phyloP scores from a whole-genome alignment of 352 stramenopile species.

The Vaucheria bursata region DNA sequence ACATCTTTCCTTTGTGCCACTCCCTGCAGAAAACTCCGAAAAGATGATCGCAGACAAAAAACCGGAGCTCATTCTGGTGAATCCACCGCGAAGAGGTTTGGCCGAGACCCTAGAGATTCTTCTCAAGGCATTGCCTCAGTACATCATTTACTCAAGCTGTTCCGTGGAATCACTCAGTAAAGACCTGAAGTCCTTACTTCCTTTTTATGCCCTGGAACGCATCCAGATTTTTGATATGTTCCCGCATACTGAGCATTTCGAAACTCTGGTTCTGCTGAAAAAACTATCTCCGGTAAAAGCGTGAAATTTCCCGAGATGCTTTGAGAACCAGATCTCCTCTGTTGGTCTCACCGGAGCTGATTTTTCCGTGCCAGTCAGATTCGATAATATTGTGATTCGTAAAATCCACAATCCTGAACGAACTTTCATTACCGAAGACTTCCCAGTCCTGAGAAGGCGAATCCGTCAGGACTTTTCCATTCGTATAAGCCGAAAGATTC shows the following conservation, averaged over 20 bases:
- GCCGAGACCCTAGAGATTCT: neutral
- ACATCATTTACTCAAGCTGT: neutral
- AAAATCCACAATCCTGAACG: neutral
- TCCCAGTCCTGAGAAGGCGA: neutral
- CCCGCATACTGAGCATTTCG: neutral
- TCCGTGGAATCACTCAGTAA: neutral
- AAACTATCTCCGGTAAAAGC: too few species aligned
- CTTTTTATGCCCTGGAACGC: neutral
- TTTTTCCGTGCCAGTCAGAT: too few species aligned
- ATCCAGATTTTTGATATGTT: constrained; percentile 1
- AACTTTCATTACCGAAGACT: neutral
- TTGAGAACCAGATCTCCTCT: too few species aligned
- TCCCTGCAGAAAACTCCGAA: neutral
- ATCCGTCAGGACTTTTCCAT: neutral
- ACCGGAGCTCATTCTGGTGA: neutral
- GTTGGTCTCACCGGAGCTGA: too few species aligned
- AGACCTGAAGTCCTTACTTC: neutral
- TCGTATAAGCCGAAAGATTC: too few species aligned
- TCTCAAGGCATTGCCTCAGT: neutral
- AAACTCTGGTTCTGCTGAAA: neutral
- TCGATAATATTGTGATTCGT: too few species aligned
- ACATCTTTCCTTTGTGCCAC: neutral
- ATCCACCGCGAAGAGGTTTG: neutral
- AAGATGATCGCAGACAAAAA: neutral
- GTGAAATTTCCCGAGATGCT: too few species aligned